These are phyloP conservation scores for Magnolia sinica DNA, from an alignment of 164 flowering plant species.

Conservation along the genomic window DNA sequence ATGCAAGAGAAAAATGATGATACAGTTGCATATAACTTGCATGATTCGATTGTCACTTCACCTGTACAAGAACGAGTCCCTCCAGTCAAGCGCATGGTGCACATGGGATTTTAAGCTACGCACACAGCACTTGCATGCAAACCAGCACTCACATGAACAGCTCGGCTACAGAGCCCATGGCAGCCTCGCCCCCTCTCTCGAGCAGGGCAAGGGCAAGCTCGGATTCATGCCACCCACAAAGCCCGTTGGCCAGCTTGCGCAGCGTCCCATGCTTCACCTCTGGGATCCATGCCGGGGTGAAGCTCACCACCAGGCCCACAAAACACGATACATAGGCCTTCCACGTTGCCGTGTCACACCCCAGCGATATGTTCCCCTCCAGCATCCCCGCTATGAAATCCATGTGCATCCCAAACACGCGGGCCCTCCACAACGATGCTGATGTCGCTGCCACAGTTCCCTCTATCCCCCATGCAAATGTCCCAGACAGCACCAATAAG, in stretches of 20 bases:
- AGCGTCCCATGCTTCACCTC: conserved; percentile 54
- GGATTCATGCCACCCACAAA: conserved; percentile 74
- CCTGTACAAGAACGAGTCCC: neutral
- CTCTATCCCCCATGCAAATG: conserved; percentile 60
- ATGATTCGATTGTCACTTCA: neutral
- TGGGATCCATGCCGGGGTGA: conserved; percentile 62
- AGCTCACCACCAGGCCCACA: conserved; percentile 58
- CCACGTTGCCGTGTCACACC: conserved; percentile 74
- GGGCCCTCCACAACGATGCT: conserved; percentile 29
- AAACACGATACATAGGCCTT: conserved; percentile 71
- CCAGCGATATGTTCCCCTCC: conserved; percentile 73
- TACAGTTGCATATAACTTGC: no score
- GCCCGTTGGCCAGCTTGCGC: conserved; percentile 58
- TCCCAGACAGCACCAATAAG: conserved; percentile 50
- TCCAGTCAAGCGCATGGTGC: neutral
- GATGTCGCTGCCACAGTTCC: conserved; percentile 15
- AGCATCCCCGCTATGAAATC: conserved; percentile 68
- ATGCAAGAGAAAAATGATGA: no score
- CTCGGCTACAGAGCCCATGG: conserved; percentile 71
- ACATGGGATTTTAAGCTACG: neutral
- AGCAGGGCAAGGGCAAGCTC: conserved; percentile 79
- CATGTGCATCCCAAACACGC: conserved; percentile 51
- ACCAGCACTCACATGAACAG: conserved; percentile 19
- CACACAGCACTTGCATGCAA: neutral
- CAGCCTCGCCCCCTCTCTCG: conserved; percentile 58